Conservation (phyloP, 1,284 basidiomycete species). For the Naganishia liquefaciens region DNA sequence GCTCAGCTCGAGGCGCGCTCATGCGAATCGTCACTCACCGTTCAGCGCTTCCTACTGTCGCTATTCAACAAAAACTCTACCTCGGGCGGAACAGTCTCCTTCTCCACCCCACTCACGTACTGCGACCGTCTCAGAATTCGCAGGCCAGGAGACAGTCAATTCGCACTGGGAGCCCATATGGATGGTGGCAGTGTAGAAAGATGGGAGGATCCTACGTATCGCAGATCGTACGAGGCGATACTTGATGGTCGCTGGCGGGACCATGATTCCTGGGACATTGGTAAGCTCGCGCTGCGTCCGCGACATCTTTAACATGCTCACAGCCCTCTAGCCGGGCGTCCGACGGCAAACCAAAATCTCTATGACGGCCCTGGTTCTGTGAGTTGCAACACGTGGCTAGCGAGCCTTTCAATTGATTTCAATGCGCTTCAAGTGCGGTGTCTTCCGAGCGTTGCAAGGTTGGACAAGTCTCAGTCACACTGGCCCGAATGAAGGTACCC, state of each 20-base stretch:
- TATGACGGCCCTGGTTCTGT: conserved; percentile 41
- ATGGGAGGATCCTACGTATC: conserved; percentile 71
- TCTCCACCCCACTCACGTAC: conserved; percentile 67
- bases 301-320: too few relatives aligned
- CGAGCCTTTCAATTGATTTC: conserved; percentile 40
- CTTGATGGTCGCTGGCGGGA: conserved; percentile 63
- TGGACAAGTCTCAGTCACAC: conserved; percentile 65
- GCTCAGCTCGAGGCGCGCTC: conserved; percentile 68
- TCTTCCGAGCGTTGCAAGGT: conserved; percentile 75
- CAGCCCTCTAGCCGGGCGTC: conserved; percentile 31
- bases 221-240: conserved; percentile 63
- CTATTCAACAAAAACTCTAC: conserved; percentile 59
- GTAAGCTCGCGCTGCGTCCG: conserved; percentile 21
- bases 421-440: conserved; percentile 62
- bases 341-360: conserved; percentile 46
- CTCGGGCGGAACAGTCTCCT: conserved; percentile 59
- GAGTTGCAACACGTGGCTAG: background rate
- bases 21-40: conserved; percentile 69
- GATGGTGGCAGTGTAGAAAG: conserved; percentile 74
- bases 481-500: conserved; percentile 68
- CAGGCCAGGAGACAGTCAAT: conserved; percentile 68
- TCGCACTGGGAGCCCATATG: conserved; percentile 71
- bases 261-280: conserved; percentile 50
- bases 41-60: conserved; percentile 57
- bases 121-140: conserved; percentile 74